Evolutionary conservation across 2,329 filamentous ascomycete species (phyloP), one percentile per base, ranked within the genome.

Genomic region (Phaeosphaeriaceae sp.): DNA sequence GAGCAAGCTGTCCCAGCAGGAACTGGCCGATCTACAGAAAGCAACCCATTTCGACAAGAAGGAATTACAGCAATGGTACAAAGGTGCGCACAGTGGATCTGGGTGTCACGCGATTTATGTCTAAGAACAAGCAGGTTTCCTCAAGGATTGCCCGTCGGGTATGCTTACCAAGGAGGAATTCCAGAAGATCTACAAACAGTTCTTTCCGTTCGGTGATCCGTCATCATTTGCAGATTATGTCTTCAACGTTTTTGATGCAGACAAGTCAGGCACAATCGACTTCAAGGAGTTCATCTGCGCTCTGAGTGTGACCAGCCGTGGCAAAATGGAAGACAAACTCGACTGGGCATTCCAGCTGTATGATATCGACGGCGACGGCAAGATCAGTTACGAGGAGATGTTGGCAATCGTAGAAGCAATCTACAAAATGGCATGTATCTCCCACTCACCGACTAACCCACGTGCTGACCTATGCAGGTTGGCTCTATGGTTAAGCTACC

Each of bases 221-320:
- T 96, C 91, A 20, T 94, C 90, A 2, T 99, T 99, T 73, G 94
- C 94, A 73, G 93, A 97, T 78, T 97, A 97, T 74, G 94, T 99
- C 55, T 99, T 99, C 81, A 96, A 97, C 66, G 94, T 99, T 32
- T 99, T 99, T 75, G 94, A 99, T 75, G 89, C 90, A 71, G 94
- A 99, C 77, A 95, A 96, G 71, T 96, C 91, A 36, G 94, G 94
- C 61, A 93, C 90, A 63, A 99, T 99, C 72, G 94, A 99, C 78
- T 99, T 99, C 78, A 97, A 97, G 75, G 94, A 99, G 77, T 99
- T 99, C 78, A 99, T 99, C 76, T 97, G 93, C 79, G 94, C 94
- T 21, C 80, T 99, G 58, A 96, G 91, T 75, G 93, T 99, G 70
- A 99, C 94, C 42, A 96, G 91, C 76, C 86, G 94, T 64, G 94